A percentile compares a stretch with the other conserved stretches of the same genome.
phyloP scores from a whole-genome alignment of 2,329 filamentous ascomycete species.

The Colletotrichum sp. region DNA sequence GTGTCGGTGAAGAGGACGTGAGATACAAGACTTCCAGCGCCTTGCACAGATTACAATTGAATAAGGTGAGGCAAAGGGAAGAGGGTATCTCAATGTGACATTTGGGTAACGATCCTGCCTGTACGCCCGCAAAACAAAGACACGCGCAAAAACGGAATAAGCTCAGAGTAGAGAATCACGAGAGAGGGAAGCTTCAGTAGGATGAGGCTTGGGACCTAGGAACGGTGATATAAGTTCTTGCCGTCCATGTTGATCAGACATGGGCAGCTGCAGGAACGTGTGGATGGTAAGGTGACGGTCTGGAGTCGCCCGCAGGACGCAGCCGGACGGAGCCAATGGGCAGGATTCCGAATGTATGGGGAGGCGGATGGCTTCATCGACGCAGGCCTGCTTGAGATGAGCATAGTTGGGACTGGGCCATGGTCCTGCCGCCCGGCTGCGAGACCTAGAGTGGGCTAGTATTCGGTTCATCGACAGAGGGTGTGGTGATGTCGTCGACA shows the following conservation, averaged over 20 bases:
- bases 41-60: neutral
- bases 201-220: neutral
- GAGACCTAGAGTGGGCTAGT: neutral
- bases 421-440: constrained; percentile 6
- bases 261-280: constrained; percentile 10
- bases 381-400: neutral
- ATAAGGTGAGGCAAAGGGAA: neutral
- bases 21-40: constrained; percentile 9
- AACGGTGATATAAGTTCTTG: constrained; percentile 4
- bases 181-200: neutral
- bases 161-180: neutral
- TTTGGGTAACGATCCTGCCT: neutral
- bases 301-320: constrained; percentile 1
- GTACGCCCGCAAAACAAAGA: neutral
- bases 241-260: neutral
- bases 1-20: neutral
- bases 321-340: neutral
- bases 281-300: constrained; percentile 7
- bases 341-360: constrained; percentile 4
- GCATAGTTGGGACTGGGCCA: neutral
- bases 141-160: neutral
- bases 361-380: neutral
- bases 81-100: neutral
- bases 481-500: constrained; percentile 10
- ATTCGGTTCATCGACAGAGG: neutral